Base-by-base conservation (phyloP, 345 rosid genomes). In the Aethionema arabicum region DNA sequence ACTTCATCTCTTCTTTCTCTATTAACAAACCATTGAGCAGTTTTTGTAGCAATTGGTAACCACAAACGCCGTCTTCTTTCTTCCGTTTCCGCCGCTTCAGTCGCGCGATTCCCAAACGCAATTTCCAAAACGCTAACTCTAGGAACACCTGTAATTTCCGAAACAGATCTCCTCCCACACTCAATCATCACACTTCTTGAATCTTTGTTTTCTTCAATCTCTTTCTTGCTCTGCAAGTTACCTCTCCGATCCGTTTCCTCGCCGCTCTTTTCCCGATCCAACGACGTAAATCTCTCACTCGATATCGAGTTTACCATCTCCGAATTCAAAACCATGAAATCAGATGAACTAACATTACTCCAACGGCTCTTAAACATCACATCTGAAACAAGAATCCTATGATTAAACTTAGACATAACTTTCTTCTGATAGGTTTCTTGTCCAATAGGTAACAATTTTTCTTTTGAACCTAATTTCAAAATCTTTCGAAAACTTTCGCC, bases 341-440 rank as follows among this genome's bases (percentile, higher is more conserved):
- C 96, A 3, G 98, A 89, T 3, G 90, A 82, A 61, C 85, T 89
- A 52, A 86, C 93, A 51, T 70, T 82, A 74, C 98, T 92, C 98
- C 98, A 92, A 15, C 98, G 63, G 40, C 79, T 81, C 80, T 89
- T 80, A 62, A 87, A 69, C 21, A 81, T 80, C n/a, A 82, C 74
- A 61, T 87, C 95, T 0, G 98, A 84, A 29, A 83, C 68, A n/a
- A 89, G 32, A 54, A 92, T 82, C 75, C 72, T 81, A 66, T 89
- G 96, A 29, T 89, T 83, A 65, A 76, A 73, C 67, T 81, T 87
- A 61, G 85, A 87, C 61, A 85, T 61, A 32, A 63, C 6, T 32
- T 64, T 66, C 69, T 64, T 64, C 67, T 58, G 42, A 42, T 57
- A 48, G 7, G 11, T 46, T 12, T 4, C 58, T 3, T 61, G 68